Evolutionary conservation across 495 filamentous ascomycete species (phyloP).

Genomic region (Hypoxylon subgilvum): DNA sequence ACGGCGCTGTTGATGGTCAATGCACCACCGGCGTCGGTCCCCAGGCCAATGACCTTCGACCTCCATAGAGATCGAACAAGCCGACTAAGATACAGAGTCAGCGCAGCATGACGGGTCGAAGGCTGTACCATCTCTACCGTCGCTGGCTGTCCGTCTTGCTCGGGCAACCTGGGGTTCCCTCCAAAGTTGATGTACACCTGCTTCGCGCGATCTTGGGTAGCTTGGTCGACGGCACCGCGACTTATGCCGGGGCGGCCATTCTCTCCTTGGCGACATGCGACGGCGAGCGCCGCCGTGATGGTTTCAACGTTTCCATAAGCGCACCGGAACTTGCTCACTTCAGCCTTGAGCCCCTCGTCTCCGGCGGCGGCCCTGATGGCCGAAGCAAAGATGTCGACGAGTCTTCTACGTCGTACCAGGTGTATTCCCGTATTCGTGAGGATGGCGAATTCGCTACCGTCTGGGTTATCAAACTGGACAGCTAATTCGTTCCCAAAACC

Average conservation of each 20-base stretch:
- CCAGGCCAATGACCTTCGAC: constrained; percentile 54
- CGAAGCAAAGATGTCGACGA: constrained; percentile 92
- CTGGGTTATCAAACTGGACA: constrained; percentile 82
- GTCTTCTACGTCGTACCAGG: constrained; percentile 76
- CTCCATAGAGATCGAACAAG: constrained; percentile 88
- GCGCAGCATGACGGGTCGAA: constrained; percentile 85
- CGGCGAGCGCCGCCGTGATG: constrained; percentile 87
- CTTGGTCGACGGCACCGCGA: constrained; percentile 73
- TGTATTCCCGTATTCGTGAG: constrained; percentile 90
- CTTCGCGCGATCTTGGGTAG: constrained; percentile 80
- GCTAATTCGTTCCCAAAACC: constrained; percentile 96
- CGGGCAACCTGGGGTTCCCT: constrained; percentile 77
- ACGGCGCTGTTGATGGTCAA: constrained; percentile 68
- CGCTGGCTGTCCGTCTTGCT: constrained; percentile 67
- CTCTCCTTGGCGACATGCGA: constrained; percentile 90
- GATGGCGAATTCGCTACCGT: constrained; percentile 82
- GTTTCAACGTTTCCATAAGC: constrained; percentile 86
- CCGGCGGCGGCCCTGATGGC: constrained; percentile 73
- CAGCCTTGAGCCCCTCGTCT: constrained; percentile 78
- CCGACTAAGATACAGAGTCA: constrained; percentile 84
- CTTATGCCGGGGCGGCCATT: constrained; percentile 72
- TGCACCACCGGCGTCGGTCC: constrained; percentile 58
- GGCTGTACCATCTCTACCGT: constrained; percentile 80
- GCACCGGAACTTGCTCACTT: constrained; percentile 79
- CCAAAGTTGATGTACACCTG: constrained; percentile 89